Conservation (phyloP, 148 eudicot genomes). For the Vaccinium macrocarpon region DNA sequence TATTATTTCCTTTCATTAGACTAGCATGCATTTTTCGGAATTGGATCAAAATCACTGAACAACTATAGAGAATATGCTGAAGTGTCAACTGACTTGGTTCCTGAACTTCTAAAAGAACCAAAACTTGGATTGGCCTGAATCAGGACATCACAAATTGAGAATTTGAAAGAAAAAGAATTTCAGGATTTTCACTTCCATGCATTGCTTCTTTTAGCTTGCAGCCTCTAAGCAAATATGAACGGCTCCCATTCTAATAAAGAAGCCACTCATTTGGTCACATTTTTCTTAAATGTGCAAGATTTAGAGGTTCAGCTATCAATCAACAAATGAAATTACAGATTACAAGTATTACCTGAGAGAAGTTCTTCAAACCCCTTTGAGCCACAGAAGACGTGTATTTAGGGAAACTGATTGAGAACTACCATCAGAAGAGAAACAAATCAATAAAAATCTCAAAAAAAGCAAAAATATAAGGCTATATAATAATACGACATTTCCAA, state of each 20-base stretch:
- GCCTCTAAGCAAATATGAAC: not conserved
- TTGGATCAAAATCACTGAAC: not conserved
- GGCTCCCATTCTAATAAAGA: not conserved
- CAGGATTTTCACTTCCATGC: not conserved
- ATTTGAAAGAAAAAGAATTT: not conserved
- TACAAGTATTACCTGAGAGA: constrained; percentile 53
- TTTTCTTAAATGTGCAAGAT: not conserved
- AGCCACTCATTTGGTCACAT: not conserved
- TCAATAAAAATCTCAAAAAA: not conserved
- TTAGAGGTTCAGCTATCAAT: not conserved
- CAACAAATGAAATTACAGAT: not conserved
- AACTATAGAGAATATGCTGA: not conserved
- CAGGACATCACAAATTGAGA: not conserved
- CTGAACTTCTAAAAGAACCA: not conserved
- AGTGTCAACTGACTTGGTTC: not conserved
- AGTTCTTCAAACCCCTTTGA: constrained; percentile 82
- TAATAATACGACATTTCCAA: not conserved
- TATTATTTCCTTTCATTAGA: not conserved
- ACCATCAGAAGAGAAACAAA: constrained; percentile 24
- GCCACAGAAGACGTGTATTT: constrained; percentile 87
- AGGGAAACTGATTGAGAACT: constrained; percentile 71
- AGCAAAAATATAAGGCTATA: not conserved
- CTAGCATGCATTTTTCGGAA: not conserved
- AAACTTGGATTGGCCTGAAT: constrained; percentile 9
- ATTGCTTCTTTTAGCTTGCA: not conserved